Evolutionary conservation across 2,329 filamentous ascomycete genomes (phyloP), one percentile per base, ranked within the genome.

Genomic region (Calonectria fujianensis): DNA sequence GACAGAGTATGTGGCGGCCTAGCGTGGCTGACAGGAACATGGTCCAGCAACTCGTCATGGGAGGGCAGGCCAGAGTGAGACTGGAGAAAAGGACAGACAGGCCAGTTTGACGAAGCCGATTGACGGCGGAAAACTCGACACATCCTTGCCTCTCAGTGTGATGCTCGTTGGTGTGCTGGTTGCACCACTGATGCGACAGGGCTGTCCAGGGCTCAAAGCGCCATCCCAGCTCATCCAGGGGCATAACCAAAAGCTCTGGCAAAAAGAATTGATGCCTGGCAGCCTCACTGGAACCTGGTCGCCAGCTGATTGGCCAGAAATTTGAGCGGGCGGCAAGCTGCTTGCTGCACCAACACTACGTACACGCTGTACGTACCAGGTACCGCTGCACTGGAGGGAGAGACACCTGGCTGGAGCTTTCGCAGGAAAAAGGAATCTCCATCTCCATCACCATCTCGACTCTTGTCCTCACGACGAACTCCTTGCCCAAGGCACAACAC

Each of bases 191-290:
- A 35, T 24, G 24, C 57, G 8, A 41, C 35, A 57, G 29, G 51
- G 51, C 51, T 57, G 51, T 72, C 50, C 61, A 66, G 64, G 45
- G 64, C 45, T 37, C 9, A 41, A 18, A 41, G 50, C n/a, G 24
- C 39, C 31, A 45, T 50, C 41, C 27, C 7, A 20, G 57, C 24
- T n/a, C 27, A 32, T 37, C 54, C 54, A 63, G 71, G 65, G 71
- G 71, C 57, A 66, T 72, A 29, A 65, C 65, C 66, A 57, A 29
- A 20, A 59, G 11, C 29, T 18, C 20, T 11, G 52, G 24, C 39
- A 27, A 66, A 73, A 27, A 68, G 70, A 79, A 73, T 81, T 81
- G 80, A 81, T 81, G 80, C 80, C 80, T 81, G 76, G 75, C 74
- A 76, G 80, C 80, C 80, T 81, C 73, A 82, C 45, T 18, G 50